Evolutionary conservation across 768 basidiomycete species (phyloP), one percentile per base, ranked within the genome.

Genomic region (Naematelia encephala): DNA sequence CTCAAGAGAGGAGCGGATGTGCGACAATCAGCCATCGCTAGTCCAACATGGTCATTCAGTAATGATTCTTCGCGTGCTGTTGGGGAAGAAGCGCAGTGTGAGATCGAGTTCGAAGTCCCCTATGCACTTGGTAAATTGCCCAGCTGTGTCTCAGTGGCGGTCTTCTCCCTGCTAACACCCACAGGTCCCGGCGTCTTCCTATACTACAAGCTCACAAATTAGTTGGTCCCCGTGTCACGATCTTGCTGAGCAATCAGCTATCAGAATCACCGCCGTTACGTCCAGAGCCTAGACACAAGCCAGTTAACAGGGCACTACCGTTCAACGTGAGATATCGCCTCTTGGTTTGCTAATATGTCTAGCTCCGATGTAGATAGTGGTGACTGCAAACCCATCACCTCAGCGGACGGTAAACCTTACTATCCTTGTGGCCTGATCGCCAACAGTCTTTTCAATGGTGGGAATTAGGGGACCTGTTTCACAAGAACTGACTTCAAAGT

Each of bases 351-450:
- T 27, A 44, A 19, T 22, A 42, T 2, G 4, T 43, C 16, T 60
- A 76, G 75, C 4, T 66, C 55, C 5, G 49, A 70, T 21, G 68
- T 80, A 59, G 63, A 78, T 22, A 78, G 80, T 48, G 84, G 90
- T 28, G 86, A 93, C 70, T 99, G 96, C 82, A 88, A 90, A 75
- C 96, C 96, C 2, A 81, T 94, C 48, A 88, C 82, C n/a, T 68
- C 70, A 25, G 72, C 80, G 3, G 74, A 68, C 43, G 78, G 79
- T 57, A 84, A 82, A 69, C 80, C 83, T 8, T 84, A 91, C 74
- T 99, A 93, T 71, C 96, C 96, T 1, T 99, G 96, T 67, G 96
- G 96, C 42, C 81, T 99, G 63, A 94, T 99, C 63, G 96, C 96
- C 46, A 99, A 99, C 79, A 96, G 91, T 1, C 39, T 91, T 10